phyloP scores from a whole-genome alignment of 805 yeast genomes.

The Monosporozyma aquatica region DNA sequence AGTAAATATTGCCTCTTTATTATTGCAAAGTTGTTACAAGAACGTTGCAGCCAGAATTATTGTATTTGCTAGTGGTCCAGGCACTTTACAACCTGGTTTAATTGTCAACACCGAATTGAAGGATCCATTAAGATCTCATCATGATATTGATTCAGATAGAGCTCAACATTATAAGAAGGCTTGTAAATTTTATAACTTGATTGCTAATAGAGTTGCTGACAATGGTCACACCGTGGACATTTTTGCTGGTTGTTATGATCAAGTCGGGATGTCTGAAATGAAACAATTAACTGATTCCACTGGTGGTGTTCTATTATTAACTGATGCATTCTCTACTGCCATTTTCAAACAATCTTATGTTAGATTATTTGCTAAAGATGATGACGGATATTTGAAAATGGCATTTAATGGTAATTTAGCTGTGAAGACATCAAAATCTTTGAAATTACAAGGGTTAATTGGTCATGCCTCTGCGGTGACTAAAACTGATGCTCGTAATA shows the following conservation, averaged over 20 bases:
- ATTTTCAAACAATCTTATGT: conserved; percentile 88
- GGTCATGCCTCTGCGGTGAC: conserved; percentile 81
- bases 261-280: conserved; percentile 92
- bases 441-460: conserved; percentile 84
- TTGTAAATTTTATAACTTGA: conserved; percentile 63
- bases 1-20: conserved; percentile 67
- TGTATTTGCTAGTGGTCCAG: conserved; percentile 89
- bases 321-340: conserved; percentile 91
- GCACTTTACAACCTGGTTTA: conserved; percentile 90
- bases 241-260: conserved; percentile 94
- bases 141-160: conserved; percentile 84
- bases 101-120: conserved; percentile 85
- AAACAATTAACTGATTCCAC: conserved; percentile 73
- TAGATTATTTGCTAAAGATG: conserved; percentile 80
- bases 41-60: conserved; percentile 84
- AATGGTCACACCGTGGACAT: conserved; percentile 79
- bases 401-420: conserved; percentile 86
- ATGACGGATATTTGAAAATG: conserved; percentile 75
- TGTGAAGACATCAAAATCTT: conserved; percentile 76
- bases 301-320: conserved; percentile 80
- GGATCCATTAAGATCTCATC: conserved; percentile 96
- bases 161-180: conserved; percentile 87
- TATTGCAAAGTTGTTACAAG: conserved; percentile 74
- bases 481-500: conserved; percentile 55
- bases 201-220: conserved; percentile 62